Conservation (phyloP, 495 filamentous ascomycete species). For the Hypomontagnella submonticulosa region DNA sequence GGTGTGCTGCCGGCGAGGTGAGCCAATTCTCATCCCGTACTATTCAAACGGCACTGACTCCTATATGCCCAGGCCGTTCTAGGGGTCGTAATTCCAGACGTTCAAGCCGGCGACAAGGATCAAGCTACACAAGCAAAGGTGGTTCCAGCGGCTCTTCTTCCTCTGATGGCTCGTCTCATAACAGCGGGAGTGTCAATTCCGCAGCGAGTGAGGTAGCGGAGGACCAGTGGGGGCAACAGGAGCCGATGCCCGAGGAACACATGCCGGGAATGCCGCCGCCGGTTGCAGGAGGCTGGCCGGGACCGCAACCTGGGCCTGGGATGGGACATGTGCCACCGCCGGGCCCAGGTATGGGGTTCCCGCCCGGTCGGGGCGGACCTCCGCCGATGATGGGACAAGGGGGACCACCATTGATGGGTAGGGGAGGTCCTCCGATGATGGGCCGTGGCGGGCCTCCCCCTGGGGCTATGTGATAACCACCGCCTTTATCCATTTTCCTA, state of each 20-base stretch:
- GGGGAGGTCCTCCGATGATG: slow-evolving; percentile 31
- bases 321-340: slow-evolving; percentile 15
- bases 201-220: slow-evolving; percentile 29
- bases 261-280: slow-evolving; percentile 31
- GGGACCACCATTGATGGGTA: slow-evolving; percentile 17
- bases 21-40: neutral
- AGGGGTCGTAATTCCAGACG: slow-evolving; percentile 23
- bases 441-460: slow-evolving; percentile 28
- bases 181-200: slow-evolving; percentile 19
- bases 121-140: slow-evolving; percentile 27
- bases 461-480: slow-evolving; percentile 23
- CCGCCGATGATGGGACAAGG: slow-evolving; percentile 36
- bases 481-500: neutral
- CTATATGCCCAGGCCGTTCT: slow-evolving; percentile 11
- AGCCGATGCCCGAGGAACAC: slow-evolving; percentile 9
- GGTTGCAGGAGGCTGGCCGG: slow-evolving; percentile 30
- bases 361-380: slow-evolving; percentile 27
- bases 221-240: slow-evolving; percentile 27
- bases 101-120: slow-evolving; percentile 28
- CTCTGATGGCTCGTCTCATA: slow-evolving; percentile 27
- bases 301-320: slow-evolving; percentile 8
- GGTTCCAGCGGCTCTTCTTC: slow-evolving; percentile 21
- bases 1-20: slow-evolving; percentile 37
- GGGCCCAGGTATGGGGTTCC: slow-evolving; percentile 23
- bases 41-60: slow-evolving; percentile 4